Evolutionary conservation across 73 alveolate species (phyloP).

Genomic region (Symbiodinium natans): DNA sequence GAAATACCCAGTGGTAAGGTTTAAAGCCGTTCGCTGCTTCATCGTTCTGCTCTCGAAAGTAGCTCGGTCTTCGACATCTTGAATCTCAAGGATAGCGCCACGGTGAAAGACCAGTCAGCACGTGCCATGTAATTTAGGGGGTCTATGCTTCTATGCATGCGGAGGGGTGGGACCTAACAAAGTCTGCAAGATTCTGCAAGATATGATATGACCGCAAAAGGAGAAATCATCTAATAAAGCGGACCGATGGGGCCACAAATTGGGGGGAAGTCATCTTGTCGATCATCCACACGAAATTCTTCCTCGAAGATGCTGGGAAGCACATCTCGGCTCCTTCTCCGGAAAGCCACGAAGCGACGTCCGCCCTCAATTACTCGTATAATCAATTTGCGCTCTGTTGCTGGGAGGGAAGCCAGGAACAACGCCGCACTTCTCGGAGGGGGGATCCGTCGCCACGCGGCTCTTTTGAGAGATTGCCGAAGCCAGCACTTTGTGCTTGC

Average conservation of each 20-base stretch:
- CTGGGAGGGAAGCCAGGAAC: neutral
- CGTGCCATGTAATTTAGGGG: too few relatives aligned
- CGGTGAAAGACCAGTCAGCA: too few relatives aligned
- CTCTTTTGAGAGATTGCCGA: neutral
- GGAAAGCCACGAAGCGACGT: neutral
- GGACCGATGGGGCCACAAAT: neutral
- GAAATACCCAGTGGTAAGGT: too few relatives aligned
- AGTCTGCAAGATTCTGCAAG: too few relatives aligned
- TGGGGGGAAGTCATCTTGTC: neutral
- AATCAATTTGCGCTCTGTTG: neutral
- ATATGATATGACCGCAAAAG: too few relatives aligned
- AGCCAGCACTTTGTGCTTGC: neutral
- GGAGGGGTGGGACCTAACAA: too few relatives aligned
- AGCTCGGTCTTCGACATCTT: too few relatives aligned
- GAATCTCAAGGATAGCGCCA: too few relatives aligned
- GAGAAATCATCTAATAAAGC: neutral
- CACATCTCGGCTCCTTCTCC: neutral
- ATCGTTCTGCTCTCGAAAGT: too few relatives aligned
- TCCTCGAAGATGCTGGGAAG: neutral
- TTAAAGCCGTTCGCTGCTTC: neutral
- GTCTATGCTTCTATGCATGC: too few relatives aligned
- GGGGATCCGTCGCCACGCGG: constrained; percentile 9
- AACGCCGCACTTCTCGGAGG: constrained; percentile 15
- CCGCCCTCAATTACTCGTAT: neutral
- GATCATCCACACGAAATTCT: neutral